Percentiles rank a stretch among this genome's conserved stretches.
Conservation (phyloP, 495 filamentous ascomycete genomes). For the Bombardia bombarda region DNA sequence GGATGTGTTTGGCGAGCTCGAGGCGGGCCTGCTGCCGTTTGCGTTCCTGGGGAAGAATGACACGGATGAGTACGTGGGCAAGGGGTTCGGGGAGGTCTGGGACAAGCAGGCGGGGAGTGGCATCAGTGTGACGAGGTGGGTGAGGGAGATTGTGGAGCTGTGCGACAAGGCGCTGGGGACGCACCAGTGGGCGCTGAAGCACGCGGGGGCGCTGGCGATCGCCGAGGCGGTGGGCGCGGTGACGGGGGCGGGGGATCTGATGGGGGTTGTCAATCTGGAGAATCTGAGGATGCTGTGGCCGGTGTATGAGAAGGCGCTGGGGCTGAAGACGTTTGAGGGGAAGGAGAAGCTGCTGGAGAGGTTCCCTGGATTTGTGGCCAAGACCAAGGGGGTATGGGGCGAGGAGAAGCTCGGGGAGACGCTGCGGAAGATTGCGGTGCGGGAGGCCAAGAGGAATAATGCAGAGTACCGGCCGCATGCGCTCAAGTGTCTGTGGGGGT, state of each 20-base stretch:
- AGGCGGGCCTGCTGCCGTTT: conserved; percentile 70
- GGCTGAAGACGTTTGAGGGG: conserved; percentile 85
- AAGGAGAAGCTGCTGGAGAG: conserved; percentile 85
- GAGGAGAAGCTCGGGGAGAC: conserved; percentile 36
- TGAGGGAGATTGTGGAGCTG: conserved; percentile 70
- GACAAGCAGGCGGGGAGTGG: conserved; percentile 79
- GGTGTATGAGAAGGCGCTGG: conserved; percentile 66
- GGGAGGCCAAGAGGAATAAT: conserved; percentile 90
- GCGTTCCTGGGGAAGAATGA: conserved; percentile 85
- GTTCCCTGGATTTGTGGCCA: conserved; percentile 68
- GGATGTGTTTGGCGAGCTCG: conserved; percentile 75
- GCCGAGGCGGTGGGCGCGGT: conserved; percentile 62
- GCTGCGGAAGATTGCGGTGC: conserved; percentile 56
- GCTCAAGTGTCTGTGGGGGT: conserved; percentile 61
- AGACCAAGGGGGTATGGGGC: conserved; percentile 51
- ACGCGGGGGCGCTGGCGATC: conserved; percentile 72
- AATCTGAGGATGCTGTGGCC: conserved; percentile 70
- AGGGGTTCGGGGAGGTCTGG: conserved; percentile 77
- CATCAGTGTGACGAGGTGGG: conserved; percentile 71
- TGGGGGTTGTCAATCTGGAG: conserved; percentile 41
- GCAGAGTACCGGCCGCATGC: conserved; percentile 69
- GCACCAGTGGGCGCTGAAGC: conserved; percentile 81
- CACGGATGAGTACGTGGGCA: conserved; percentile 63
- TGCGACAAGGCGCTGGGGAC: conserved; percentile 60
- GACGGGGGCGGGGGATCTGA: conserved; percentile 32